Evolutionary conservation across 768 basidiomycete genomes (phyloP).

Genomic region (Suillus weaverae): DNA sequence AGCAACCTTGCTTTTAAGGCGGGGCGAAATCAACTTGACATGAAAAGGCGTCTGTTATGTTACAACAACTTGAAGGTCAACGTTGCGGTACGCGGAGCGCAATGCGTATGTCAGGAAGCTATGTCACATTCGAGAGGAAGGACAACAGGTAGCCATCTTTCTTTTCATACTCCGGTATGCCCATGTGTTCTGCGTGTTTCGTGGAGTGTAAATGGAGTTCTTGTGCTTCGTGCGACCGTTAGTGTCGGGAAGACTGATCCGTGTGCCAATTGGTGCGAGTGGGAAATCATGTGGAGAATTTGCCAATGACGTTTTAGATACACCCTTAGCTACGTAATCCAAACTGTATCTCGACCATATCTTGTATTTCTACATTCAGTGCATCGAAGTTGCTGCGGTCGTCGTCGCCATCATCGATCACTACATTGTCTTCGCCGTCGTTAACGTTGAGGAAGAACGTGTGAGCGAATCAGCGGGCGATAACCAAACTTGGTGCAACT

Average conservation of each 20-base stretch:
- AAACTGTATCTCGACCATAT: background rate
- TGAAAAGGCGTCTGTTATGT: background rate
- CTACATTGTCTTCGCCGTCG: background rate
- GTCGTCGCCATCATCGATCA: background rate
- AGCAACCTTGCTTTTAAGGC: background rate
- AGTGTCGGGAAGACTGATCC: background rate
- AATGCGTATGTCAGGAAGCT: background rate
- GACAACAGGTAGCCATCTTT: background rate
- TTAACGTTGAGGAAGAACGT: slow-evolving; percentile 1
- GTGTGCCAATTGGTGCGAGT: background rate
- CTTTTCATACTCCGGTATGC: background rate
- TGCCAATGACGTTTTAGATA: slow-evolving; percentile 1
- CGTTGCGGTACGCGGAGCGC: background rate
- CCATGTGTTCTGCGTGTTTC: background rate
- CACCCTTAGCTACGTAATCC: background rate
- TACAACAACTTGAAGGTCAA: background rate
- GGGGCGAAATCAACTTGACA: background rate
- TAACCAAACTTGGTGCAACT: slow-evolving; percentile 4
- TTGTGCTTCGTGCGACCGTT: background rate
- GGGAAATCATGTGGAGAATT: slow-evolving; percentile 2
- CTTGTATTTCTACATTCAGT: background rate
- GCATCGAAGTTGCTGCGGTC: background rate
- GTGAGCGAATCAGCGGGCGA: background rate
- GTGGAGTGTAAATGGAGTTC: background rate
- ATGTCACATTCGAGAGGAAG: too few relatives aligned